Evolutionary conservation across 805 yeast species (phyloP), one percentile per base, ranked within the genome.

Genomic region (Torulaspora delbrueckii): DNA sequence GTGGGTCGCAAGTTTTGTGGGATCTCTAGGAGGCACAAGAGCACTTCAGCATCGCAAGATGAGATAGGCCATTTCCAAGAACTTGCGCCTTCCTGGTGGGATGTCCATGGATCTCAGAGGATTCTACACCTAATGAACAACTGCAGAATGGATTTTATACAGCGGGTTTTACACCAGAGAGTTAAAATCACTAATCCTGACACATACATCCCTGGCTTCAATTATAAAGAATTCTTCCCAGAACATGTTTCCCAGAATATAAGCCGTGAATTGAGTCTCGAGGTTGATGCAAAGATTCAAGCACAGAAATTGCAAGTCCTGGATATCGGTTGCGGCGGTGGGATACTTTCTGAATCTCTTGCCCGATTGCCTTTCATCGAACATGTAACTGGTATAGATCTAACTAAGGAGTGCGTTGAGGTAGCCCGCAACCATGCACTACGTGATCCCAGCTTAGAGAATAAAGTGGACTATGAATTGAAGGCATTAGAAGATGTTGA

Each of bases 261-360:
- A 19, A 84, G 82, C 46, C 81, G 79, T 46, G 79, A 78, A 19
- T 46, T 55, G 13, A 71, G 73, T 38, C 60, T 77, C 46, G 72
- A 71, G 14, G 43, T 65, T 5, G 49, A 51, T 10, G 28, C 42
- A 8, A 67, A 62, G 3, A 54, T 75, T 44, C 26, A 54, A n/a
- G 34, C 40, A 2, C 48, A 51, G 5, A 67, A 74, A 37, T 69
- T 80, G 42, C 63, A 65, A 12, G 89, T 81, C 1, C 68, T 93
- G 45, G 99, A 93, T 61, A 81, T 93, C 43, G 99, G 99, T 1
- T 93, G 99, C 64, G 99, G 99, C 14, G 99, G 99, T n/a, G 99
- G 99, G 0, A 82, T 93, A 22, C 69, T 93, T 14, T 72, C 90
- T 4, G 99, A 93, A 62, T 82, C 91, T 0, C 65, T 93, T 59